Percentiles rank a stretch among this genome's conserved stretches.
Evolutionary conservation across 148 eudicot genomes (phyloP).

Genomic region (Chenopodium formosanum): DNA sequence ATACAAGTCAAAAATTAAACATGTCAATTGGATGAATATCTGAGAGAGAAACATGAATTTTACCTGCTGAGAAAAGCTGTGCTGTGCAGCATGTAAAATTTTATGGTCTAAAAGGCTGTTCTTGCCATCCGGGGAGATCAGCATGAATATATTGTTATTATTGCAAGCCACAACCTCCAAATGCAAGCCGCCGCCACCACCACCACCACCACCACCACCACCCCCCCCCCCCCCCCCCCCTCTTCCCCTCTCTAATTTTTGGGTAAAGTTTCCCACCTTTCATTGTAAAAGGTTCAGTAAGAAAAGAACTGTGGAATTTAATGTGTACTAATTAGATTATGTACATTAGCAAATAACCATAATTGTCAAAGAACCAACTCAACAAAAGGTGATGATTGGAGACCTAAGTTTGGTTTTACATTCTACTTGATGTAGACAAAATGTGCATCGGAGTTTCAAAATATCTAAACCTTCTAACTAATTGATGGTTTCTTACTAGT

Average conservation of each 20-base stretch:
- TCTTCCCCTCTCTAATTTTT: not conserved
- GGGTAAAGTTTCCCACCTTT: not conserved
- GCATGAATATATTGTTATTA: not conserved
- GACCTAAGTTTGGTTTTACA: too few species aligned
- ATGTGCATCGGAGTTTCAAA: too few species aligned
- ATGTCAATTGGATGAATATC: not conserved
- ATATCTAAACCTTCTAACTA: too few species aligned
- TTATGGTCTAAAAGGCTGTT: not conserved
- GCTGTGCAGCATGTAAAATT: not conserved
- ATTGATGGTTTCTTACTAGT: not conserved
- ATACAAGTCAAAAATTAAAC: not conserved
- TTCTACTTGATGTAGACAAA: too few species aligned
- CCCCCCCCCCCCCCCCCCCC: too few species aligned
- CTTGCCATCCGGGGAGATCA: not conserved
- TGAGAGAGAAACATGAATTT: not conserved
- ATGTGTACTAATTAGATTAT: not conserved
- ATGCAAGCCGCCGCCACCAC: too few species aligned
- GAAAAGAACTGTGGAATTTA: not conserved
- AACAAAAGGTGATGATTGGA: too few species aligned
- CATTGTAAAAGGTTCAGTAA: not conserved
- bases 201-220: too few species aligned
- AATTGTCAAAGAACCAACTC: too few species aligned
- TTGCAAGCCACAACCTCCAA: slow-evolving; percentile 1
- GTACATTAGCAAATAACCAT: too few species aligned
- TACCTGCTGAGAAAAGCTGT: not conserved